These are phyloP conservation scores for Pholiota microspora DNA, from an alignment of 768 basidiomycete genomes.

Conservation along the genomic window DNA sequence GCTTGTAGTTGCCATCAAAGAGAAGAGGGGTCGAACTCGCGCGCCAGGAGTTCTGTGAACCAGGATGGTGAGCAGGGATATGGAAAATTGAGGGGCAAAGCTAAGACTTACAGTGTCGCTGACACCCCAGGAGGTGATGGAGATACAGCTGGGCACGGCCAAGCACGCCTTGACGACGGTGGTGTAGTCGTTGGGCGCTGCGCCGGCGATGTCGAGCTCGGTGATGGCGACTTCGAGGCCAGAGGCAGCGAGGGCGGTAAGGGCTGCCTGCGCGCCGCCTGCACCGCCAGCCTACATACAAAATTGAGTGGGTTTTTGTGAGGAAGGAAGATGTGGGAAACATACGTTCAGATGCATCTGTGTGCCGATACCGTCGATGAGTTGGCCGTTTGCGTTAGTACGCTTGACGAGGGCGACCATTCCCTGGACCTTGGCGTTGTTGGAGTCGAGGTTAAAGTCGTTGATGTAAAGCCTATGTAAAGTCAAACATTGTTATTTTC, in stretches of 20 bases:
- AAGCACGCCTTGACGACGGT: constrained; percentile 46
- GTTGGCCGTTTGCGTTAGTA: constrained; percentile 34
- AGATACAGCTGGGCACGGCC: constrained; percentile 36
- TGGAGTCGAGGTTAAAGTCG: constrained; percentile 49
- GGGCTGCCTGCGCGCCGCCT: constrained; percentile 39
- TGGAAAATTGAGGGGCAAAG: background rate
- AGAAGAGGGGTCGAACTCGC: constrained; percentile 39
- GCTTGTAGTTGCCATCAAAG: constrained; percentile 44
- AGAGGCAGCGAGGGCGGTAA: constrained; percentile 39
- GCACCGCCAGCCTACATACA: constrained; percentile 33
- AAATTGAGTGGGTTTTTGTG: background rate
- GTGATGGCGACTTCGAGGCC: constrained; percentile 47
- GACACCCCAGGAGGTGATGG: constrained; percentile 51
- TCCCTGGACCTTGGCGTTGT: constrained; percentile 42
- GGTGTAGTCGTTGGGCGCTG: constrained; percentile 40
- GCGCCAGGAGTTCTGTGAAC: constrained; percentile 44
- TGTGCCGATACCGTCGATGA: constrained; percentile 51
- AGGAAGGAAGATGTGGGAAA: background rate
- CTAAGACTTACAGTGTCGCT: constrained; percentile 34
- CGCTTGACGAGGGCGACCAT: constrained; percentile 41
- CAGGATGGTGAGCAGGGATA: background rate
- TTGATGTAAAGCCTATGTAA: constrained; percentile 36
- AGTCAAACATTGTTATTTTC: background rate
- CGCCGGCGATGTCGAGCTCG: constrained; percentile 40
- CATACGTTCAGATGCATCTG: constrained; percentile 40